Evolutionary conservation across 2,329 filamentous ascomycete genomes (phyloP), one percentile per base, ranked within the genome.

Genomic region (Hawksworthiomyces lignivorus): DNA sequence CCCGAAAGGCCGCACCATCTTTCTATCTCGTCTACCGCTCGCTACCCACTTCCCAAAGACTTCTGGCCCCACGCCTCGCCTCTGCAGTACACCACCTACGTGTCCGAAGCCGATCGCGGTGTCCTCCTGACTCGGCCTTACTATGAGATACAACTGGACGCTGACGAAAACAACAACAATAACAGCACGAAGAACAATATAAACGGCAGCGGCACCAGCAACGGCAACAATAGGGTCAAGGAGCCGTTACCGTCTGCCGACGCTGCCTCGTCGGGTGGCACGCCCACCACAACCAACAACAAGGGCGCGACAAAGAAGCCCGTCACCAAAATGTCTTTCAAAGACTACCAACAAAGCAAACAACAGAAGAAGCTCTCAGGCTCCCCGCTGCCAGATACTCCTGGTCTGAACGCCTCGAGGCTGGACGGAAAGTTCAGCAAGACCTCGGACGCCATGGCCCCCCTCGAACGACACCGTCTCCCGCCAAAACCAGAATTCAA

Each of bases 31-130:
- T 56, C 68, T 37, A 65, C 69, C 50, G 62, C 62, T 56, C 70
- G 65, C 53, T 76, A 70, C 49, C 63, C 62, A 41, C 57, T 61
- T 30, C 62, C 62, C 44, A 60, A 65, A 39, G 64, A 65, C 31
- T 56, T 59, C 51, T 70, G 70, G 59, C 63, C 69, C 35, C 61
- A 62, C 44, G 63, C 62, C 46, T 53, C 52, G 10, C 67, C 63
- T 18, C 62, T 79, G 7, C 73, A 78, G 53, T 78, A 77, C 60
- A 68, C 68, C 50, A 78, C 75, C 19, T 70, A 74, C 45, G 56
- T 77, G 36, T 74, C 71, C 46, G 72, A 76, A 52, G 72, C 69
- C 45, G 73, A 78, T 50, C 73, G 75, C 52, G 75, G 75, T 47
- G 61, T 76, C 32, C 67, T 79, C 48, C 57, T 75, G 45, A 77